Conservation (phyloP, 129 eudicot genomes). For the Flaveria sonorensis region DNA sequence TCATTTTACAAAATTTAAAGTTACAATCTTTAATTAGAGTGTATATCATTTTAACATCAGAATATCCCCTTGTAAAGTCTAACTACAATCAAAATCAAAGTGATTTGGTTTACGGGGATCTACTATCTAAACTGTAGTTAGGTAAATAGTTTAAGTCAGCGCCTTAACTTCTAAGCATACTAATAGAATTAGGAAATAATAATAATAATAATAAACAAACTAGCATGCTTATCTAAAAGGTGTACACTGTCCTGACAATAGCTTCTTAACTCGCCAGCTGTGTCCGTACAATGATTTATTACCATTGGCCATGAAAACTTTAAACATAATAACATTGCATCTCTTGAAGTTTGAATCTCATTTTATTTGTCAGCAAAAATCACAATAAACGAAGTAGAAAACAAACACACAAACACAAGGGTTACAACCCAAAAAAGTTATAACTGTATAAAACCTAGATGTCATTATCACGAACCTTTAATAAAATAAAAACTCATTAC, state of each 20-base stretch:
- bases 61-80: too few relatives aligned
- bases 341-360: background rate
- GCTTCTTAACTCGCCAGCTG: conserved; percentile 42
- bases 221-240: conserved; percentile 23
- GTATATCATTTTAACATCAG: too few relatives aligned
- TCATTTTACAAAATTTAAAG: too few relatives aligned
- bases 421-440: too few relatives aligned
- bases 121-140: conserved; percentile 24
- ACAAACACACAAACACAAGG: background rate
- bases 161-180: conserved; percentile 30
- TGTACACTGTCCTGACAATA: conserved; percentile 48
- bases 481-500: too few relatives aligned
- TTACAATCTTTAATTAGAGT: too few relatives aligned
- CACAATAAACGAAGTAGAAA: background rate
- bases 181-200: conserved; percentile 9
- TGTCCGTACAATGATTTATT: conserved; percentile 47
- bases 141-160: conserved; percentile 18
- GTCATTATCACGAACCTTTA: too few relatives aligned
- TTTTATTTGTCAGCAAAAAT: background rate
- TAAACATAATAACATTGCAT: background rate
- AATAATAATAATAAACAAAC: background rate
- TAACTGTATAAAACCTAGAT: too few relatives aligned
- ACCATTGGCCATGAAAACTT: conserved; percentile 11
- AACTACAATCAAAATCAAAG: background rate
- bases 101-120: conserved; percentile 32